Base-by-base conservation (phyloP, 441 rosid species). In the Iberis amara region DNA sequence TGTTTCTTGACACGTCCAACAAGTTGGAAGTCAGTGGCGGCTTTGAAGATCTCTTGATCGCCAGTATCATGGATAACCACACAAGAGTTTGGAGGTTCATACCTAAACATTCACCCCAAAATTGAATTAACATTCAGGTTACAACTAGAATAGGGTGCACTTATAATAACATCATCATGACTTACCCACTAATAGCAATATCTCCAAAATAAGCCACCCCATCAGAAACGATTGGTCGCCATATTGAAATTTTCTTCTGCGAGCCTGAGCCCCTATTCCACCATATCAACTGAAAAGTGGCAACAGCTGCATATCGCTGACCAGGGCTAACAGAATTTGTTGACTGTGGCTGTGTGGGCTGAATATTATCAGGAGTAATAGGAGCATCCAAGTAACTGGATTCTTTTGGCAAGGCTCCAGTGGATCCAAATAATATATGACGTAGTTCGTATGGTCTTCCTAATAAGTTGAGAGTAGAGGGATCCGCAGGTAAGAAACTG, bases 151-250 rank as follows among this genome's bases (percentile, higher is more conserved):
- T 12, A 61, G 64, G 8, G 47, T 13, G 49, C 46, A 46, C 21
- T 13, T 39, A 11, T 18, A 50, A 14, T 8, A 49, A 56, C 63
- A 64, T 43, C 47, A 50, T 14, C 32, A 55, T 46, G 52, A 37
- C 82, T 12, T 77, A 92, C 99, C 99, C 99, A 68, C 74, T 77
- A 69, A 89, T 80, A 65, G 96, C 96, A 66, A 89, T 74, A 77
- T 92, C 97, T 48, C 99, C 95, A 57, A 92, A 92, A 78, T 76
- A 92, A 31, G 81, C 86, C 89, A 82, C 79, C 58, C 96, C 92
- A 28, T 70, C 81, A 42, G 95, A 74, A 59, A 86, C 76, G 4
- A 69, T 60, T 3, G 97, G 99, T 40, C 96, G 96, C 99, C 99
- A 92, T 68, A 92, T 57, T 6, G 99, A 92, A 42, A 89, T 41